Base-by-base conservation (phyloP, 345 rosid genomes). In the Microcos paniculata region DNA sequence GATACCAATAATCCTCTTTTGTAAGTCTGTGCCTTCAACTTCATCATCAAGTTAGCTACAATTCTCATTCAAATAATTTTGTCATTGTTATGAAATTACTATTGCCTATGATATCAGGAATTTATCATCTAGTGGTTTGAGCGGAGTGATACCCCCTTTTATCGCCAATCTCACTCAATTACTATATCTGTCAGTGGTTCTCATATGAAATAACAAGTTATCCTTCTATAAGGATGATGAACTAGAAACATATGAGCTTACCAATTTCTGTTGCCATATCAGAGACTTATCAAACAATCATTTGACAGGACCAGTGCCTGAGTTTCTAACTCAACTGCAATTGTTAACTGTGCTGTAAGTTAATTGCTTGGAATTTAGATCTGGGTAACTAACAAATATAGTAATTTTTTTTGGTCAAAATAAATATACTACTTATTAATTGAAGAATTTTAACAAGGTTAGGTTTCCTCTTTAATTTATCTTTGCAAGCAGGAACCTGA, bases 401-500 rank as follows among this genome's bases (percentile, higher is more conserved):
- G n/a, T n/a, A n/a, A n/a, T n/a, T n/a, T n/a, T n/a, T n/a, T n/a
- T n/a, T n/a, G n/a, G n/a, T n/a, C n/a, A n/a, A n/a, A n/a, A n/a
- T n/a, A n/a, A n/a, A n/a, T n/a, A n/a, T n/a, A n/a, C n/a, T n/a
- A n/a, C n/a, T n/a, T n/a, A n/a, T n/a, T n/a, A n/a, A n/a, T n/a
- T n/a, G n/a, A n/a, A n/a, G n/a, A n/a, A n/a, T n/a, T n/a, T n/a
- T n/a, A n/a, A n/a, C n/a, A n/a, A n/a, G n/a, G n/a, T n/a, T n/a
- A n/a, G n/a, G n/a, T n/a, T n/a, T n/a, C n/a, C n/a, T n/a, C n/a
- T n/a, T n/a, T n/a, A n/a, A n/a, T n/a, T n/a, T n/a, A n/a, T n/a
- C n/a, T n/a, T n/a, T n/a, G n/a, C n/a, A n/a, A n/a, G 31, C 75
- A 89, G 92, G 77, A 77, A 89, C 77, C 75, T 87, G 78, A n/a